These are phyloP conservation scores for Globisporangium paddicum DNA, from an alignment of 352 stramenopile genomes.

Conservation along the genomic window DNA sequence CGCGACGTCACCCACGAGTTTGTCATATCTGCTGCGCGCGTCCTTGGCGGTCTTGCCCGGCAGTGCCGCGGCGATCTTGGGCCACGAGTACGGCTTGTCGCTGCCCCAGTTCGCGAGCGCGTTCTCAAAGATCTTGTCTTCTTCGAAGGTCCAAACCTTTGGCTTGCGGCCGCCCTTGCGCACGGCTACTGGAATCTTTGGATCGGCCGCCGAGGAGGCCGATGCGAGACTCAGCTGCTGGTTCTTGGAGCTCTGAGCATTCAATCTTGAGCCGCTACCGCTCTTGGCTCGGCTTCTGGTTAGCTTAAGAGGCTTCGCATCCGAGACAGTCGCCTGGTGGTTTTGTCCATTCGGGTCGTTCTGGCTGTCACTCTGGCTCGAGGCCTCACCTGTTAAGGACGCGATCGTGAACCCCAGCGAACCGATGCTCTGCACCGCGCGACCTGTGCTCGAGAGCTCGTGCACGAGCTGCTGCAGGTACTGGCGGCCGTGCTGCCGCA, in stretches of 20 bases:
- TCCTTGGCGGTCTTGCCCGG: slow-evolving; percentile 76
- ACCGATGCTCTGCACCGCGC: background rate
- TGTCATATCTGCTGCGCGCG: slow-evolving; percentile 63
- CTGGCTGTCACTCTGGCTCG: slow-evolving; percentile 19
- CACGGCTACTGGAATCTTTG: background rate
- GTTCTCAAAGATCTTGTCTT: slow-evolving; percentile 80
- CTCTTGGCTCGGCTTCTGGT: slow-evolving; percentile 4
- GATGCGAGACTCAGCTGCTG: slow-evolving; percentile 6
- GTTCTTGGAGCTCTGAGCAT: background rate
- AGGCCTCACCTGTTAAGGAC: background rate
- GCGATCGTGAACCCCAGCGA: background rate
- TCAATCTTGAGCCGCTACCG: background rate
- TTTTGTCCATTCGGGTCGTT: slow-evolving; percentile 33
- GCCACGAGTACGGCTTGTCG: slow-evolving; percentile 70
- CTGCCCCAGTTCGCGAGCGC: slow-evolving; percentile 55
- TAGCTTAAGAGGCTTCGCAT: slow-evolving; percentile 1
- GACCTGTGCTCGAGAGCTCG: slow-evolving; percentile 16
- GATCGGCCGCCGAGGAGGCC: background rate
- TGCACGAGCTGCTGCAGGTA: slow-evolving; percentile 77
- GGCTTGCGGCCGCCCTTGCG: slow-evolving; percentile 19
- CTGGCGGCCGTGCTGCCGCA: slow-evolving; percentile 55
- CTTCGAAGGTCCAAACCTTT: slow-evolving; percentile 75
- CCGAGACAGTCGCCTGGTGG: background rate
- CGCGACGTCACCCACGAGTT: slow-evolving; percentile 68
- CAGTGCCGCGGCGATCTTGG: slow-evolving; percentile 62